Base-by-base conservation (phyloP, 176 grass and related monocot genomes). In the Puya raimondii region DNA sequence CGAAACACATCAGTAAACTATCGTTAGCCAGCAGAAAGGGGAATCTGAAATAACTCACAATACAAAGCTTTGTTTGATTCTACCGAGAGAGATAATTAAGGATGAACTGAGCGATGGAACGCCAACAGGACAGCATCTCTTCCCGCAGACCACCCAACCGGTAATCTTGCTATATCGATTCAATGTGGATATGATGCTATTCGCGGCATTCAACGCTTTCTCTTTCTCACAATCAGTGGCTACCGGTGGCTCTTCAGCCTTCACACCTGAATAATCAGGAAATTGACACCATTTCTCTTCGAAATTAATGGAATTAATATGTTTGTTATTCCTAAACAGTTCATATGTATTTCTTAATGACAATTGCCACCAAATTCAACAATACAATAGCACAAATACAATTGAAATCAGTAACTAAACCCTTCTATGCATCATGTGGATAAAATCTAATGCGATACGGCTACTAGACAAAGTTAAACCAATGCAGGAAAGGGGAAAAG, bases 21-120 rank as follows among this genome's bases (percentile, higher is more conserved):
- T 59, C 16, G 25, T 67, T 25, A 47, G 49, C 12, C 17, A 77
- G 66, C 29, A 68, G 12, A 17, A 73, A 61, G 47, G 85, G 53
- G 64, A 80, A 77, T 79, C 49, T 52, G 12, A 79, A 82, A 85
- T 51, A 84, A 99, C 94, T 99, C 89, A 99, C 94, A 99, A 78
- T 78, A 99, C 77, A 88, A 99, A 99, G 75, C 87, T 91, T 25
- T 99, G 85, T 80, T 99, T 99, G 80, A 99, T 99, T 99, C 94
- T 92, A 93, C 90, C 87, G 49, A 99, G 94, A 76, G 89, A 86
- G 51, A 93, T 82, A 71, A 78, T 78, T 72, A 99, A 81, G 3
- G 84, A 99, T 27, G 94, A 93, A 71, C 82, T 90, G 74, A 99
- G 80, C 58, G 82, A 80, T 23, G 74, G 71, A 67, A 93, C 84